Evolutionary conservation across 2,329 filamentous ascomycete species (phyloP).

Genomic region (Talaromyces sp.): DNA sequence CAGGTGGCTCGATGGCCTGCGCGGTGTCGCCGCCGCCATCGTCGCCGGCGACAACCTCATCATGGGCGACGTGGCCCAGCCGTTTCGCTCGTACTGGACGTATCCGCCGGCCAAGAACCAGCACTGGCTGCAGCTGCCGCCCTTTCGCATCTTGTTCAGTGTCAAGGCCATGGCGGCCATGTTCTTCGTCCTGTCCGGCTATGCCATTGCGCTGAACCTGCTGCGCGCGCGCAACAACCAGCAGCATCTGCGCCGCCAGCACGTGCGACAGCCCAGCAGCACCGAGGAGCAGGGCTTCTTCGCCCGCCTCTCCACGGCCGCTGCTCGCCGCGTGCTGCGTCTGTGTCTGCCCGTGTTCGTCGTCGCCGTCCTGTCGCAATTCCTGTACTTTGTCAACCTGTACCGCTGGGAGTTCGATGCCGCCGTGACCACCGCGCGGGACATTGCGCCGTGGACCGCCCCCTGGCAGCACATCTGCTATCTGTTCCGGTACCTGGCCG

Average conservation of each 20-base stretch:
- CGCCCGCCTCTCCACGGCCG: conserved; percentile 11
- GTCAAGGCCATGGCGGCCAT: conserved; percentile 42
- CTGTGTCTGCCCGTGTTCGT: conserved; percentile 25
- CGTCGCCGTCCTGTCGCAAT: conserved; percentile 17
- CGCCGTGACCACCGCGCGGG: background rate
- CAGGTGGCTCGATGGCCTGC: conserved; percentile 24
- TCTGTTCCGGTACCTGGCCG: conserved; percentile 1
- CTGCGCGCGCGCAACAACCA: conserved; percentile 28
- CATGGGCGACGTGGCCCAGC: conserved; percentile 18
- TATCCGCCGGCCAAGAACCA: conserved; percentile 18
- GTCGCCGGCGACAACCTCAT: conserved; percentile 20
- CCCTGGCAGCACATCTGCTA: conserved; percentile 1
- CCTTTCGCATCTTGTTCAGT: conserved; percentile 31
- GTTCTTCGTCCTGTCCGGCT: conserved; percentile 57
- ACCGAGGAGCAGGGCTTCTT: background rate
- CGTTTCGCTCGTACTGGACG: conserved; percentile 19
- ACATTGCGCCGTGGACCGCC: conserved; percentile 1
- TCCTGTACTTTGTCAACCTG: conserved; percentile 16
- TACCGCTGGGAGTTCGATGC: conserved; percentile 6
- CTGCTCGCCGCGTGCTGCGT: conserved; percentile 25
- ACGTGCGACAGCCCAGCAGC: background rate
- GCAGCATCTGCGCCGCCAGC: background rate
- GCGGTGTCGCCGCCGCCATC: conserved; percentile 22
- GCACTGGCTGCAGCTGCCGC: conserved; percentile 27
- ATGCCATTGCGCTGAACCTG: conserved; percentile 50